Evolutionary conservation across 129 eudicot species (phyloP), one percentile per base, ranked within the genome.

Genomic region (Helianthus annuus): DNA sequence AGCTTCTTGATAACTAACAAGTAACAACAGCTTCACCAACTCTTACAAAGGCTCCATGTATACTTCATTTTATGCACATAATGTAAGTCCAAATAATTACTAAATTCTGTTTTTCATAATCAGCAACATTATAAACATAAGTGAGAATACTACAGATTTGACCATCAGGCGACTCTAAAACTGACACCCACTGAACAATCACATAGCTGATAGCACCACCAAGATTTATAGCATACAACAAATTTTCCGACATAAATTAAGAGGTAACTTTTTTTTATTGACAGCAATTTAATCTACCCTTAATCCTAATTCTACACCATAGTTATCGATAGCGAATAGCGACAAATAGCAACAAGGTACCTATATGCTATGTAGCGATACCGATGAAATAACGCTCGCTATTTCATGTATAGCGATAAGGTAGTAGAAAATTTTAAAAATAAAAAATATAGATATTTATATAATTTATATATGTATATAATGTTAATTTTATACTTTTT

Each of bases 21-120:
- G 59, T 27, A 7, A 45, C 59, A 60, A 46, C 17, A 46, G 44
- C 36, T 71, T 58, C 57, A 71, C 7, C 58, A 71, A 71, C 48
- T 34, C 34, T 59, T 44, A 45, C 45, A 57, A 71, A 58, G n/a
- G 29, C 58, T 14, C 1, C 6, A 5, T 15, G 22, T 9, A 52
- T 67, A 48, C 2, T 48, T 48, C 71, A 67, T 46, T 12, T 7
- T 57, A 42, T 7, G 15, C 32, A 42, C 34, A 69, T 10, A 69
- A 51, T 10, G 8, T 48, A 32, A 69, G 15, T 69, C 48, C 34
- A 51, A 11, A 15, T 5, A 9, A 8, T 10, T 69, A 52, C 63
- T 51, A 36, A 39, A 34, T 8, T 11, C 1, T 32, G 9, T 51
- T 10, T 42, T 3, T 69, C 63, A 36, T 2, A 34, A 36, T 51